Percentiles rank a stretch among this genome's conserved stretches.
Conservation (phyloP, 176 grass and related monocot species). For the Elymus sibiricus region DNA sequence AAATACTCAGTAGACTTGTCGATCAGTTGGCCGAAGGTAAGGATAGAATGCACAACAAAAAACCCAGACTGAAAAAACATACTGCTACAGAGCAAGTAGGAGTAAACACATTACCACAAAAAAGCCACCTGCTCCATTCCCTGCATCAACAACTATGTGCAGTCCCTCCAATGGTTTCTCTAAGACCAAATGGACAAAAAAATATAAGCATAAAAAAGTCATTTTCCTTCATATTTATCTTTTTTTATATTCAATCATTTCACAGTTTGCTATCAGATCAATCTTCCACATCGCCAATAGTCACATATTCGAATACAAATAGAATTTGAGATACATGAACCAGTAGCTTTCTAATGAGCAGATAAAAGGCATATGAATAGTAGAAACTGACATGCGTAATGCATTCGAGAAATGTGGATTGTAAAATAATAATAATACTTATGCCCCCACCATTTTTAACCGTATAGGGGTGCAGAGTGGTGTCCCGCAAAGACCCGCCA, state of each 20-base stretch:
- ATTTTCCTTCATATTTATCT: background rate
- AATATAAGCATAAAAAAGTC: conserved; percentile 5
- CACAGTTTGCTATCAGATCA: background rate
- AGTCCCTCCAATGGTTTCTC: conserved; percentile 88
- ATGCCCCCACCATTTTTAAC: too few relatives aligned
- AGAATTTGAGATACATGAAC: background rate
- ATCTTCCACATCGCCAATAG: background rate
- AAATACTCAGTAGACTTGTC: background rate
- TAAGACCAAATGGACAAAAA: conserved; percentile 31
- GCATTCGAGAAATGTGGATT: background rate
- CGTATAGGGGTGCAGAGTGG: too few relatives aligned
- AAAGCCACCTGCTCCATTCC: conserved; percentile 94
- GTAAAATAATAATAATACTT: background rate
- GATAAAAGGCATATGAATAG: background rate
- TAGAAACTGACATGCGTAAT: background rate
- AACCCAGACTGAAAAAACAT: background rate
- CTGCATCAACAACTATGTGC: conserved; percentile 92
- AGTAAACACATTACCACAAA: conserved; percentile 78
- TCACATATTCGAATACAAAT: background rate
- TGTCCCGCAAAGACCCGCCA: too few relatives aligned
- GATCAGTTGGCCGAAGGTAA: background rate
- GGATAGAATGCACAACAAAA: background rate
- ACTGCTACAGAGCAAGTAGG: background rate
- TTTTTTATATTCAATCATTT: conserved; percentile 20
- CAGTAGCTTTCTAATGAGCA: background rate